phyloP scores from a whole-genome alignment of 2,329 filamentous ascomycete genomes.

The Cercospora sp. region DNA sequence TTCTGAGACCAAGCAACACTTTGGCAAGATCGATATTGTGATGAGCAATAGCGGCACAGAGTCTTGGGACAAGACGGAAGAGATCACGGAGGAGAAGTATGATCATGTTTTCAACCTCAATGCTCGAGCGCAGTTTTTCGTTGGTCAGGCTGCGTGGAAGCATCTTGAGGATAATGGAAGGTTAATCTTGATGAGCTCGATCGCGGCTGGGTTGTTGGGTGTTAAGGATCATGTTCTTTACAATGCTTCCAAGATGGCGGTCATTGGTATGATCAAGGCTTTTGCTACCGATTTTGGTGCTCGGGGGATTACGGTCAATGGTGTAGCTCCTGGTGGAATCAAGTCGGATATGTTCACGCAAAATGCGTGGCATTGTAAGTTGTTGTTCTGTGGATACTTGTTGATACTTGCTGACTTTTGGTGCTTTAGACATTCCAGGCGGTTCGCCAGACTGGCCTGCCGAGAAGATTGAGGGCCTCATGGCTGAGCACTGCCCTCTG shows the following conservation, averaged over 20 bases:
- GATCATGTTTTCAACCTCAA: constrained; percentile 71
- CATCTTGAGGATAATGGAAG: constrained; percentile 69
- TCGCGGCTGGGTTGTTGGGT: constrained; percentile 66
- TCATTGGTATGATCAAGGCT: constrained; percentile 70
- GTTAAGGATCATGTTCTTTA: constrained; percentile 72
- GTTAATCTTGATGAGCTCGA: constrained; percentile 73
- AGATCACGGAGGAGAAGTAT: constrained; percentile 69
- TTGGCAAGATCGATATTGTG: constrained; percentile 51
- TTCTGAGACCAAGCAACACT: constrained; percentile 46
- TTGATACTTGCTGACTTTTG: neutral
- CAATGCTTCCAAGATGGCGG: constrained; percentile 70
- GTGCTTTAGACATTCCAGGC: constrained; percentile 45
- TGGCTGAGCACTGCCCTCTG: constrained; percentile 54
- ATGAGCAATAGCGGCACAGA: constrained; percentile 62
- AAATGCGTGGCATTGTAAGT: constrained; percentile 36
- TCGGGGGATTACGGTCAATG: constrained; percentile 69
- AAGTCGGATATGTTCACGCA: constrained; percentile 74
- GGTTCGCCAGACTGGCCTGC: constrained; percentile 52
- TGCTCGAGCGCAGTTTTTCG: constrained; percentile 72
- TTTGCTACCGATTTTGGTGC: constrained; percentile 71
- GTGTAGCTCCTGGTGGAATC: constrained; percentile 70
- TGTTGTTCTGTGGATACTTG: neutral
- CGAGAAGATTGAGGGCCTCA: constrained; percentile 52
- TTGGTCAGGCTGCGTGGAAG: constrained; percentile 73
- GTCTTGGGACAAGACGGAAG: constrained; percentile 67